Evolutionary conservation across 345 rosid genomes (phyloP), one percentile per base, ranked within the genome.

Genomic region (Leavenworthia alabamica): DNA sequence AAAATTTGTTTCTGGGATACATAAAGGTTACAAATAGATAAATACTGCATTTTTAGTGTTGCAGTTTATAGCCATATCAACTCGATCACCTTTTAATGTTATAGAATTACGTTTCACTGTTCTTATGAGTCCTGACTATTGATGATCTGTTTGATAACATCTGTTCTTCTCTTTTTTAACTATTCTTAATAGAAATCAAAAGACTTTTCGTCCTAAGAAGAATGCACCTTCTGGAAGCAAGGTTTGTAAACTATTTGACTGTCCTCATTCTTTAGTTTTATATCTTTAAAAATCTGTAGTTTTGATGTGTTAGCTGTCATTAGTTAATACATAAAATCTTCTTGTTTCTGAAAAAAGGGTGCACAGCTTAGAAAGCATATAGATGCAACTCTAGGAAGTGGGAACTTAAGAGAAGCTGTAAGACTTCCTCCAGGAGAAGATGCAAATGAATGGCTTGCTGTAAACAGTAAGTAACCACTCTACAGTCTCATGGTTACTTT

Each of bases 341-440:
- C 40, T 50, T 54, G 22, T 9, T 48, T 26, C 13, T 48, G 22
- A 62, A 10, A 58, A 72, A 80, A 87, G 99, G 99, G 99, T 53
- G 99, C 96, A 24, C 96, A 93, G 72, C 99, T 93, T 76, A 75
- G 93, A 57, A 83, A 87, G 76, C 99, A 93, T 74, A 93, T 93
- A 62, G 99, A 93, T 82, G 96, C 99, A 5, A 93, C 99, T 36
- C 58, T 93, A 14, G 97, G 99, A 29, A 93, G 99, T 64, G 99
- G 99, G 66, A 93, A 93, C 75, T 79, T 93, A 61, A 84, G 97
- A 79, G 99, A 93, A 82, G 99, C 99, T 3, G 99, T 93, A 40
- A 74, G 97, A 73, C 95, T 93, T 70, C 99, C 99, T 67, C 99
- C 97, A 2, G 99, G 99, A 47, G 99, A 93, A 77, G 99, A 93